Conservation (phyloP, 2,329 filamentous ascomycete species). For the Hypoxylon sp. region DNA sequence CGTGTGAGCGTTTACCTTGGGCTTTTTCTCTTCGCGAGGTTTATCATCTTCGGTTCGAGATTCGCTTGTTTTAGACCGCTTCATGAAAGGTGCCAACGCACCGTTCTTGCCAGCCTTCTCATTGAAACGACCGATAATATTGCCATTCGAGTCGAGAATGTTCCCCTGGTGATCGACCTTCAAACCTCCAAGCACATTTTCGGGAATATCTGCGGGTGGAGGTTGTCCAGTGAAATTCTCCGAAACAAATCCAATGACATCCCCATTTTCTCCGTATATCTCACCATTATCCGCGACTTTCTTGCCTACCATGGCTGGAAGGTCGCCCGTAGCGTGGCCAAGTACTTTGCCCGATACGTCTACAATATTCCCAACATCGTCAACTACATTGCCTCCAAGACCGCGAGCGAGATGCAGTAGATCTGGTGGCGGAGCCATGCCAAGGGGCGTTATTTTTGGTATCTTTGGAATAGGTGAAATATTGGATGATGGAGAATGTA, state of each 20-base stretch:
- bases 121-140: conserved; percentile 65
- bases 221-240: conserved; percentile 57
- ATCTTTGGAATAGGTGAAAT: conserved; percentile 61
- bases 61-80: conserved; percentile 15
- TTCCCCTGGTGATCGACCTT: conserved; percentile 64
- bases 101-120: conserved; percentile 54
- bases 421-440: conserved; percentile 52
- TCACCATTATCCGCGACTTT: conserved; percentile 63
- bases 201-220: conserved; percentile 47
- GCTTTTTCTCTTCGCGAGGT: conserved; percentile 45
- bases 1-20: conserved; percentile 55
- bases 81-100: conserved; percentile 39
- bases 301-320: conserved; percentile 69
- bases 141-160: conserved; percentile 62
- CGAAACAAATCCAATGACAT: conserved; percentile 62
- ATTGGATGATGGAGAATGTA: conserved; percentile 57
- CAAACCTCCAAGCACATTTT: conserved; percentile 54
- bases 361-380: conserved; percentile 70
- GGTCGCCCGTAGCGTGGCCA: conserved; percentile 67
- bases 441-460: conserved; percentile 60
- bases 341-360: conserved; percentile 66
- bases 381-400: conserved; percentile 64
- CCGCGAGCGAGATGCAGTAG: conserved; percentile 57
- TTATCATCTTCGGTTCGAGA: conserved; percentile 48
- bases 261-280: conserved; percentile 61